Conservation (phyloP, 768 basidiomycete species). For the Serendipita sp. region DNA sequence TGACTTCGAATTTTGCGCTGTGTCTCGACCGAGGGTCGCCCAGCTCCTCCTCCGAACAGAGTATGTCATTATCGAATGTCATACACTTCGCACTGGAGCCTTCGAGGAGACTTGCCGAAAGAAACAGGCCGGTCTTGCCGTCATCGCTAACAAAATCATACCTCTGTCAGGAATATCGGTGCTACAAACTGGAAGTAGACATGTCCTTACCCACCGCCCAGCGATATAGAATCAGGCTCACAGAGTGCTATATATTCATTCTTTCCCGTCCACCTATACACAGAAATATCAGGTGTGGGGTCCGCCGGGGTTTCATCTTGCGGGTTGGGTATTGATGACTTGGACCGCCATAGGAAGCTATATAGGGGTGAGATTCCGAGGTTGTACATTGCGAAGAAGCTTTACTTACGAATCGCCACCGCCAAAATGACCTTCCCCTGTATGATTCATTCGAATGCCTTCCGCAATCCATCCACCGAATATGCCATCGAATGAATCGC, state of each 20-base stretch:
- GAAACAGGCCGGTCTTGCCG: constrained; percentile 74
- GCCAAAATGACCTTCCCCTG: constrained; percentile 62
- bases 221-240: constrained; percentile 63
- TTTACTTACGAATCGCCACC: constrained; percentile 64
- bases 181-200: background rate
- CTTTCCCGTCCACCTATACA: constrained; percentile 71
- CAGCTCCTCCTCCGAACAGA: constrained; percentile 32
- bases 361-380: background rate
- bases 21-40: constrained; percentile 20
- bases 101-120: constrained; percentile 64
- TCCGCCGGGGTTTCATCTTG: constrained; percentile 21
- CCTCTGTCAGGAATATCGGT: background rate
- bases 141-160: constrained; percentile 32
- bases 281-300: constrained; percentile 25
- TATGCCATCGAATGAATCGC: constrained; percentile 41
- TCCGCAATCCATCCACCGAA: constrained; percentile 83
- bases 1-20: constrained; percentile 67
- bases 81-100: constrained; percentile 75
- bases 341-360: constrained; percentile 60
- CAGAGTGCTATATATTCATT: constrained; percentile 86
- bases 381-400: background rate
- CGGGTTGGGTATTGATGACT: constrained; percentile 15
- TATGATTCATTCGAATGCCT: constrained; percentile 31
- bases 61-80: constrained; percentile 73
- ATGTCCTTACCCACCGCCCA: constrained; percentile 73